Evolutionary conservation across 2,329 filamentous ascomycete species (phyloP).

Genomic region (Ilyonectria destructans): DNA sequence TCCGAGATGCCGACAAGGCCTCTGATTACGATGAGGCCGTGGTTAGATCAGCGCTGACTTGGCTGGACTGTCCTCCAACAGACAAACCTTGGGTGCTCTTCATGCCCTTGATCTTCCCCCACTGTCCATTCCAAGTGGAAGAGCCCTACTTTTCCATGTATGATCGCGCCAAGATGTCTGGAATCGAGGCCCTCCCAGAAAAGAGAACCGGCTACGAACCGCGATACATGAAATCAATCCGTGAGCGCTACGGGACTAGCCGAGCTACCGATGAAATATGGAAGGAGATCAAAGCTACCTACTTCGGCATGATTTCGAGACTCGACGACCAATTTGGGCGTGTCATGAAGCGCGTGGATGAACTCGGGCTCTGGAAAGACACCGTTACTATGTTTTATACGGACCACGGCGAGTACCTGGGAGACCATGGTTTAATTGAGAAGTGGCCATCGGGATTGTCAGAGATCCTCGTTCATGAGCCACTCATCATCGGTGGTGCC

Average conservation of each 20-base stretch:
- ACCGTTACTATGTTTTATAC: slow-evolving; percentile 63
- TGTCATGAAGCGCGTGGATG: slow-evolving; percentile 55
- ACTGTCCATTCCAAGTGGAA: slow-evolving; percentile 65
- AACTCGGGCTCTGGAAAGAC: slow-evolving; percentile 54
- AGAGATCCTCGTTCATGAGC: slow-evolving; percentile 60
- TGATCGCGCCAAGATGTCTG: slow-evolving; percentile 51
- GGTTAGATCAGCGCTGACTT: slow-evolving; percentile 59
- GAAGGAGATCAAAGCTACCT: slow-evolving; percentile 62
- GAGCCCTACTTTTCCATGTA: slow-evolving; percentile 66
- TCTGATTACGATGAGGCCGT: slow-evolving; percentile 64
- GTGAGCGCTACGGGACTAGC: slow-evolving; percentile 57
- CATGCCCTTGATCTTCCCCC: slow-evolving; percentile 61
- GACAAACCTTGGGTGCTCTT: slow-evolving; percentile 62
- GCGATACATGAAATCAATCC: slow-evolving; percentile 58
- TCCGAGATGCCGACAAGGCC: slow-evolving; percentile 55
- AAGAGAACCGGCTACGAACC: slow-evolving; percentile 61
- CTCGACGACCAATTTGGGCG: slow-evolving; percentile 64
- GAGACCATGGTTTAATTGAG: slow-evolving; percentile 64
- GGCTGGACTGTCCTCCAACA: slow-evolving; percentile 60
- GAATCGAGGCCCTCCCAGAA: slow-evolving; percentile 19
- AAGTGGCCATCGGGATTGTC: slow-evolving; percentile 65
- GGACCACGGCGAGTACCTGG: slow-evolving; percentile 64
- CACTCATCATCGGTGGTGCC: slow-evolving; percentile 61
- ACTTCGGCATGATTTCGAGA: slow-evolving; percentile 64
- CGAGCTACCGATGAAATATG: slow-evolving; percentile 60